Evolutionary conservation across 2,329 filamentous ascomycete species (phyloP).

Genomic region (Hymenoscyphus fructigenus): DNA sequence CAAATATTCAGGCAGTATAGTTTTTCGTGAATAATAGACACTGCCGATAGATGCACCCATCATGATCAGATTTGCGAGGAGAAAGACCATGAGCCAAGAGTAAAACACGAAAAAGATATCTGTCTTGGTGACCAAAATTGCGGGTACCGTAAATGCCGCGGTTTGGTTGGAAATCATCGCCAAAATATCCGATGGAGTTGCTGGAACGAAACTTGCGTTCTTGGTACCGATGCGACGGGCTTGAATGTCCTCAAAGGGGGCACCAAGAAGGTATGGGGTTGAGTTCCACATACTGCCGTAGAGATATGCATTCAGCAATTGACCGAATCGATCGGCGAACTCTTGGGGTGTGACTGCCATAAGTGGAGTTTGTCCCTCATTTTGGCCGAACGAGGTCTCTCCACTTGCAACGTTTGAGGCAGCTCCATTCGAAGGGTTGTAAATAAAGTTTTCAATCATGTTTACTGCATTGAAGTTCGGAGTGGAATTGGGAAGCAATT

Average conservation of each 20-base stretch:
- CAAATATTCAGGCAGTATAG: constrained; percentile 26
- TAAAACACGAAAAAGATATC: constrained; percentile 25
- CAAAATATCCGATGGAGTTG: constrained; percentile 14
- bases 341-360: constrained; percentile 16
- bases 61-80: constrained; percentile 25
- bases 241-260: constrained; percentile 19
- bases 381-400: constrained; percentile 14
- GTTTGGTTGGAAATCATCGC: constrained; percentile 28
- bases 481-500: constrained; percentile 23
- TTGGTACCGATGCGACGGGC: constrained; percentile 20
- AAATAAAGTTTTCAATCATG: constrained; percentile 25
- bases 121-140: constrained; percentile 10
- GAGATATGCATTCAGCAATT: constrained; percentile 26
- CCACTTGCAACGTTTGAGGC: constrained; percentile 14
- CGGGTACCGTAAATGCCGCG: constrained; percentile 26
- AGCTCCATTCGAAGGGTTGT: constrained; percentile 18
- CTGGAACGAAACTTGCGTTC: constrained; percentile 21
- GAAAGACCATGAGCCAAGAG: constrained; percentile 25
- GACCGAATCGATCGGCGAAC: constrained; percentile 26
- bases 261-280: constrained; percentile 22
- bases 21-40: constrained; percentile 22
- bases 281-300: constrained; percentile 26
- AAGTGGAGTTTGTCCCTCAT: constrained; percentile 17
- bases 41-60: constrained; percentile 20
- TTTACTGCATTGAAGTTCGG: constrained; percentile 20